These are phyloP conservation scores for Fusarium coffeatum DNA, from an alignment of 2,329 filamentous ascomycete species.

Conservation along the genomic window DNA sequence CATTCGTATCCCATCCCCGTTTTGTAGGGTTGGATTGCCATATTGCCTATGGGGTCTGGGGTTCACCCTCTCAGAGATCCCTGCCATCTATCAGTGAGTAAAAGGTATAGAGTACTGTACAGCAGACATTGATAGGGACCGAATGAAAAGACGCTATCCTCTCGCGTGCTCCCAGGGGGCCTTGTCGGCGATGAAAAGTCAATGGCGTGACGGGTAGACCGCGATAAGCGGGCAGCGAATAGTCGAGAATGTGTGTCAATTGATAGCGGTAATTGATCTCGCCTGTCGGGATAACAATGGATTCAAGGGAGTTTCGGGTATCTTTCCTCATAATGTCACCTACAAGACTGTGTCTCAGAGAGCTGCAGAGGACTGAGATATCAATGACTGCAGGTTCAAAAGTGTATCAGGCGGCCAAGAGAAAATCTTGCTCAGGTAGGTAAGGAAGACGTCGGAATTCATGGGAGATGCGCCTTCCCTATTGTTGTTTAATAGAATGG, in stretches of 20 bases:
- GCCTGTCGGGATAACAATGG: neutral
- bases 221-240: conserved; percentile 2
- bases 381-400: neutral
- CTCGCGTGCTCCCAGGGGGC: conserved; percentile 11
- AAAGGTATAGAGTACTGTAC: neutral
- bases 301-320: no score
- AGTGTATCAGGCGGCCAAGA: neutral
- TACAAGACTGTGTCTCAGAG: neutral
- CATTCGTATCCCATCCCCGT: conserved; percentile 26
- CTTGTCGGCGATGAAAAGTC: conserved; percentile 13
- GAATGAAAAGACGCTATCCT: conserved; percentile 19
- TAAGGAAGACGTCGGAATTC: neutral
- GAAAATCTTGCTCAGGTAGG: neutral
- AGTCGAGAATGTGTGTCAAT: neutral
- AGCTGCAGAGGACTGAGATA: neutral
- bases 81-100: conserved; percentile 14
- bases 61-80: conserved; percentile 12
- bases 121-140: conserved; percentile 10
- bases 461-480: neutral
- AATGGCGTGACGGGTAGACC: conserved; percentile 18
- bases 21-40: conserved; percentile 13
- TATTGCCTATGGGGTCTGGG: conserved; percentile 25
- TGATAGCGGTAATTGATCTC: conserved; percentile 12
- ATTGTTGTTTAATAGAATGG: neutral
- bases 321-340: neutral